Evolutionary conservation across 1,284 basidiomycete species (phyloP).

Genomic region (Leccinum griseonigrum): DNA sequence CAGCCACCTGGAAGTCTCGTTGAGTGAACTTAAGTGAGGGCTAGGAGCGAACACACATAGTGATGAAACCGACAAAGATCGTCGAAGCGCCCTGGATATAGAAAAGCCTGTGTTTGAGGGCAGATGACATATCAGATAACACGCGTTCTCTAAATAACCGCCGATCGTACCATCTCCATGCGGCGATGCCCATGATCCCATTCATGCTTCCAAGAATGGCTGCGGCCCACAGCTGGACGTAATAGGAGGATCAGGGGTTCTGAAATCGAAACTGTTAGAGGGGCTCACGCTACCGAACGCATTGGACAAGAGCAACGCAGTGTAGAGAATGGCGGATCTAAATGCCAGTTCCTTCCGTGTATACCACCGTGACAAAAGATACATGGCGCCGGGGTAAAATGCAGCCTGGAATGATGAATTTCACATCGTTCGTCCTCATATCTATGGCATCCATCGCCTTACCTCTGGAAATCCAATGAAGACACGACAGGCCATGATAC

Average conservation of each 20-base stretch:
- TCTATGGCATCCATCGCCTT: neutral
- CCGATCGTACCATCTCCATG: slow-evolving; percentile 60
- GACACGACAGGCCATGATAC: neutral
- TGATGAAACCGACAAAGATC: slow-evolving; percentile 49
- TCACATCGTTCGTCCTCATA: neutral
- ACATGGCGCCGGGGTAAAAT: slow-evolving; percentile 21
- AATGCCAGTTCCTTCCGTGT: slow-evolving; percentile 55
- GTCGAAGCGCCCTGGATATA: slow-evolving; percentile 44
- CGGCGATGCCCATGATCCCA: slow-evolving; percentile 60
- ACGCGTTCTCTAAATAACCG: neutral
- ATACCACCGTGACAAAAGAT: slow-evolving; percentile 17
- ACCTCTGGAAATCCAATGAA: neutral
- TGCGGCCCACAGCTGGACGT: neutral
- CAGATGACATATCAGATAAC: neutral
- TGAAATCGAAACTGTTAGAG: neutral
- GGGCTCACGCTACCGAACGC: slow-evolving; percentile 64
- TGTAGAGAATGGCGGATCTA: slow-evolving; percentile 67
- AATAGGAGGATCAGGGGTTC: slow-evolving; percentile 30
- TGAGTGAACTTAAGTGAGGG: neutral
- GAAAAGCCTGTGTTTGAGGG: slow-evolving; percentile 24
- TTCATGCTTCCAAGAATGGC: slow-evolving; percentile 37
- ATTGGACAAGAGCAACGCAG: slow-evolving; percentile 69
- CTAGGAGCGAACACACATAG: slow-evolving; percentile 38
- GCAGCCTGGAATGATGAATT: neutral
- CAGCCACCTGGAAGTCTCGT: slow-evolving; percentile 37